Percentiles rank a stretch among this genome's conserved stretches.
These are phyloP conservation scores for Trichoderma oligosporum DNA, from an alignment of 2,329 filamentous ascomycete species.

Conservation along the genomic window DNA sequence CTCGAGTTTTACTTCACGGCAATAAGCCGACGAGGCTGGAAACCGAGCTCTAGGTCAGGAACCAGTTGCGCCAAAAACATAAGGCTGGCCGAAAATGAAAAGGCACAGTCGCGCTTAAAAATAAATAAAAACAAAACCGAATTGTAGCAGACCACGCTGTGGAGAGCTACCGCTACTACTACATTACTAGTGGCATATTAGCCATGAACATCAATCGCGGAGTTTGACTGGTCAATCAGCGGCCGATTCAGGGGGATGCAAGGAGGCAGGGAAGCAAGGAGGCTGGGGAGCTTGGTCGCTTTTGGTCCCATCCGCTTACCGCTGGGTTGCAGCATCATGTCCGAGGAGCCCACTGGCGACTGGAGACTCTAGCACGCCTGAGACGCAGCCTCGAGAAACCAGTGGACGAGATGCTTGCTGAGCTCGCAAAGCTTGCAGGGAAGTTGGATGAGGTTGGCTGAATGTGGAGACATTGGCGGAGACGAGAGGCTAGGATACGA, in stretches of 20 bases:
- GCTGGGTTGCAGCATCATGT: constrained; percentile 21
- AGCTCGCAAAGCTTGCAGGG: constrained; percentile 20
- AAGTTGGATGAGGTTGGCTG: constrained; percentile 21
- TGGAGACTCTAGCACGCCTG: constrained; percentile 19
- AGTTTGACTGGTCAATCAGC: constrained; percentile 18
- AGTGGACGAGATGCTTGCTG: constrained; percentile 19
- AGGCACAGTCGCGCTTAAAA: constrained; percentile 9
- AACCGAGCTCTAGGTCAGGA: constrained; percentile 4
- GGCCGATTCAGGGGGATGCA: constrained; percentile 17
- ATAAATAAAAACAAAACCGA: too few species aligned
- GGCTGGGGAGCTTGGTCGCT: constrained; percentile 17
- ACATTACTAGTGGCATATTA: constrained; percentile 11
- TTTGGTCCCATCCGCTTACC: constrained; percentile 18
- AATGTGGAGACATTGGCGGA: constrained; percentile 20
- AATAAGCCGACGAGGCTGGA: constrained; percentile 2
- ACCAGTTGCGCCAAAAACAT: constrained; percentile 9
- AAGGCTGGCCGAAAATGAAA: not conserved
- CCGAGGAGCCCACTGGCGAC: constrained; percentile 16
- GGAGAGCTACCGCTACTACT: constrained; percentile 6
- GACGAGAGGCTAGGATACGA: constrained; percentile 18
- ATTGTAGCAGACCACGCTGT: constrained; percentile 7
- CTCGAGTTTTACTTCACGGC: not conserved
- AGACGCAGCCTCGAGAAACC: constrained; percentile 19
- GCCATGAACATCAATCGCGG: constrained; percentile 14
- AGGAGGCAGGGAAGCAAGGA: constrained; percentile 13